Percentiles rank a stretch among this genome's conserved stretches.
These are phyloP conservation scores for Gelatoporia subvermispora DNA, from an alignment of 768 basidiomycete genomes.

Conservation along the genomic window DNA sequence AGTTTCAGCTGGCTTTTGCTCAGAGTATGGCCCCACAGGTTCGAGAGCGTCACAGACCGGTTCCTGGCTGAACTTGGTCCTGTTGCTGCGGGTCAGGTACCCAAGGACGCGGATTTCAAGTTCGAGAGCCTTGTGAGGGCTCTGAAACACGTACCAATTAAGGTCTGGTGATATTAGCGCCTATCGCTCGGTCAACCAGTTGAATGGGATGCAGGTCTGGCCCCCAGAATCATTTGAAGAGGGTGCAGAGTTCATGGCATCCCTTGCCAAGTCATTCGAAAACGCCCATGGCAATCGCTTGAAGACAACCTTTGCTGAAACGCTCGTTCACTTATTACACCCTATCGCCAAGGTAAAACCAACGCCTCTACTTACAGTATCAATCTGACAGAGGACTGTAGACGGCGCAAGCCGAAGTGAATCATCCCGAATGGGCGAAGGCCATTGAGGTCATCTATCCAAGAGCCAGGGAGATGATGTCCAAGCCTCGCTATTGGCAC, in stretches of 20 bases:
- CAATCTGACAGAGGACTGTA: conserved; percentile 25
- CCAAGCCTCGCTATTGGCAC: conserved; percentile 86
- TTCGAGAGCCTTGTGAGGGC: conserved; percentile 84
- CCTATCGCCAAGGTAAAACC: conserved; percentile 75
- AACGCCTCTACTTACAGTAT: background rate
- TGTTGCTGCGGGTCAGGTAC: conserved; percentile 66
- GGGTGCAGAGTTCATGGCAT: conserved; percentile 86
- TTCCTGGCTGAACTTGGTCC: conserved; percentile 79
- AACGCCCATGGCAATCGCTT: conserved; percentile 79
- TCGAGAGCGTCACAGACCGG: conserved; percentile 88
- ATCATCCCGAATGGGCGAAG: conserved; percentile 91
- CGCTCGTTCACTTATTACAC: conserved; percentile 70
- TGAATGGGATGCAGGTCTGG: conserved; percentile 61
- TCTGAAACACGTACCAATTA: conserved; percentile 76
- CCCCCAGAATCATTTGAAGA: conserved; percentile 91
- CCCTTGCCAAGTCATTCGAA: conserved; percentile 76
- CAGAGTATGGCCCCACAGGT: conserved; percentile 39
- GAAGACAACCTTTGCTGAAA: conserved; percentile 84
- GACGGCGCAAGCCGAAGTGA: conserved; percentile 95
- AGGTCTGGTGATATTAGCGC: conserved; percentile 36
- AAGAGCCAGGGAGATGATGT: conserved; percentile 79
- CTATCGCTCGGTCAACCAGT: background rate
- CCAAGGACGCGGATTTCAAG: conserved; percentile 75
- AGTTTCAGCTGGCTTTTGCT: background rate
- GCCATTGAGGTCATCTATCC: conserved; percentile 82